Evolutionary conservation across 495 filamentous ascomycete species (phyloP), one percentile per base, ranked within the genome.

Genomic region (Penicillium chermesinum): DNA sequence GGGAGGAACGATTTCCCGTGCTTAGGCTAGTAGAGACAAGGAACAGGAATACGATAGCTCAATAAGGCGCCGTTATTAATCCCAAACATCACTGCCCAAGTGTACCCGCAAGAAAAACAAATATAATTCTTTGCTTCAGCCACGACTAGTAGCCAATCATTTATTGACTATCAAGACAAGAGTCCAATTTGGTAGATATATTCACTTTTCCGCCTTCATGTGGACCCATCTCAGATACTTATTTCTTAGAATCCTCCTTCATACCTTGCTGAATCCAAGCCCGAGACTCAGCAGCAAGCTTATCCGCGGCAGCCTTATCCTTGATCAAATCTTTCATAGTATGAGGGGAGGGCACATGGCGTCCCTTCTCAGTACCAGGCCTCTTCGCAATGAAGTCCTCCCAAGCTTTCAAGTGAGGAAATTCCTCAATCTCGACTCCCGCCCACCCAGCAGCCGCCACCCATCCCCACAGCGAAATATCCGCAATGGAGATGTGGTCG

Each of bases 381-480:
- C 88, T 72, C 40, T 73, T 70, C 5, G 79, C 62, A 70, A 96
- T 74, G 20, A 71, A 66, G 38, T 89, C 74, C 46, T 88, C 72
- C 91, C 91, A 96, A 15, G 74, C 77, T 44, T 87, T 81, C 57
- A 96, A 48, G 37, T 79, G 59, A 2, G 89, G 88, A 61, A 93
- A 95, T 53, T 91, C 84, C 2, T 84, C 72, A 41, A 94, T 79
- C 20, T 86, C 78, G 6, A 96, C 56, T 8, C 87, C 88, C 1
- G 86, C 76, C 82, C 84, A 91, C 30, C 76, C 83, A 27, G 73
- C 70, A 5, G 68, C 48, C 14, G 75, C 66, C 5, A 88, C 71
- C 87, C 88, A 95, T 7, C 87, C 85, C 79, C 81, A 91, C 57
- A 80, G 80, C 36, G 88, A 73, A 40, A 95, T 84, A 63, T 96